phyloP scores from a whole-genome alignment of 2,329 filamentous ascomycete genomes.

The Lachnum nothofagi region DNA sequence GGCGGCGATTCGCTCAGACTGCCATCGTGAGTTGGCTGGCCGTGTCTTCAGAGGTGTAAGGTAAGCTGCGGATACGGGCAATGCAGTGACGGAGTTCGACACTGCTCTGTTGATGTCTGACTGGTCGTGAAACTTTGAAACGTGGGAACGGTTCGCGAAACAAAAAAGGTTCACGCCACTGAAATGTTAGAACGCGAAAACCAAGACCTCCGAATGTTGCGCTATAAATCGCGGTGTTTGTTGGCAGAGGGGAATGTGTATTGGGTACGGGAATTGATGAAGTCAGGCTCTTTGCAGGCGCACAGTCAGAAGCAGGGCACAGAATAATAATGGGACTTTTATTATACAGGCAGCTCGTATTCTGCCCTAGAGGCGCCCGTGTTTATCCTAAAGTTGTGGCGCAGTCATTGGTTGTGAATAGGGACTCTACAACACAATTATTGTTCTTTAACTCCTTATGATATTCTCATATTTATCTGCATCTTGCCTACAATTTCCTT shows the following conservation, averaged over 20 bases:
- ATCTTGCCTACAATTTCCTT: not conserved
- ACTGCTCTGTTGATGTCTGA: not conserved
- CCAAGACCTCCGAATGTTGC: no score
- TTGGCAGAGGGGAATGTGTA: not conserved
- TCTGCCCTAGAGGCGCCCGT: not conserved
- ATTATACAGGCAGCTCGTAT: not conserved
- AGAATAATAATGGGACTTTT: not conserved
- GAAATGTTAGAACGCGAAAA: no score
- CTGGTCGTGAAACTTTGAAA: slow-evolving; percentile 3
- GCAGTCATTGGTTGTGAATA: not conserved
- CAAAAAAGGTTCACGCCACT: no score
- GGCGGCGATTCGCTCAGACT: slow-evolving; percentile 17
- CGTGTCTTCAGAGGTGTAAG: slow-evolving; percentile 4
- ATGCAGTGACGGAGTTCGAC: not conserved
- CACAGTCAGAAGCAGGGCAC: not conserved
- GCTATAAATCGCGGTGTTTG: not conserved
- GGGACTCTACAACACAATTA: no score
- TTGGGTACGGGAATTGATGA: no score
- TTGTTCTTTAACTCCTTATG: no score
- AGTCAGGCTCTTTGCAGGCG: not conserved
- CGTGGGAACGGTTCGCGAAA: not conserved
- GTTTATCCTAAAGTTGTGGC: not conserved
- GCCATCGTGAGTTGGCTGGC: slow-evolving; percentile 24
- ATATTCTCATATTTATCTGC: not conserved
- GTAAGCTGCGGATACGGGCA: not conserved